These are phyloP conservation scores for Trypanosomatidae sp. DNA, from an alignment of 208 protist genomes.

Conservation along the genomic window DNA sequence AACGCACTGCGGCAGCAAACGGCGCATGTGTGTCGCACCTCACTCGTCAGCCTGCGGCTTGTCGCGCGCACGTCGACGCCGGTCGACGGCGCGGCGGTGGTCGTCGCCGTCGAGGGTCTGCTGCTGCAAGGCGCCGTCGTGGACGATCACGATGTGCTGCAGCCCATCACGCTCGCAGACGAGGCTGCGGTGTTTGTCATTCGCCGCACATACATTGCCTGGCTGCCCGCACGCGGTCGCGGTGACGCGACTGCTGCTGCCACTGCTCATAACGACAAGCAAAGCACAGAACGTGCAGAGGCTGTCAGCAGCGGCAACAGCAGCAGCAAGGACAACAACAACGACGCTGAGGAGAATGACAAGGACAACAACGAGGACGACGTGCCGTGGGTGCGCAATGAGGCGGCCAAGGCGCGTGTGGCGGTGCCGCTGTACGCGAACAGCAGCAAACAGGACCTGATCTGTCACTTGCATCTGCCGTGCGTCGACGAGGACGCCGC, in stretches of 20 bases:
- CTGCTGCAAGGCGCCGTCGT: constrained; percentile 79
- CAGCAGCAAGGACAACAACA: neutral
- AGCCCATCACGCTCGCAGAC: constrained; percentile 69
- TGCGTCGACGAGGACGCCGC: constrained; percentile 42
- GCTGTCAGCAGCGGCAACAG: neutral
- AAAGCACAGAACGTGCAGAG: too few species aligned
- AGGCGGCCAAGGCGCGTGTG: constrained; percentile 17
- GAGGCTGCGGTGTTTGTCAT: constrained; percentile 68
- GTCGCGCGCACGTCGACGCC: constrained; percentile 36
- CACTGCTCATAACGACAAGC: too few species aligned
- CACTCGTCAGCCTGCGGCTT: constrained; percentile 73
- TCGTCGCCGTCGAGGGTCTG: constrained; percentile 56
- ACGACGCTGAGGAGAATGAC: neutral
- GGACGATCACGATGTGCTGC: constrained; percentile 44
- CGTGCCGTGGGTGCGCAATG: too few species aligned
- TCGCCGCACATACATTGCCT: constrained; percentile 58
- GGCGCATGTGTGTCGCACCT: constrained; percentile 46
- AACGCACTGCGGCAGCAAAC: constrained; percentile 94
- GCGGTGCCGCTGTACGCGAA: constrained; percentile 81
- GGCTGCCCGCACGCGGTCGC: constrained; percentile 18
- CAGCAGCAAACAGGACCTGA: constrained; percentile 59
- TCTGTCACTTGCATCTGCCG: constrained; percentile 79
- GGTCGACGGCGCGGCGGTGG: constrained; percentile 20
- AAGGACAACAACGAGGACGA: too few species aligned
- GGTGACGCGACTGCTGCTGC: constrained; percentile 2